These are phyloP conservation scores for Polyplosphaeria fusca DNA, from an alignment of 495 filamentous ascomycete species.

Conservation along the genomic window DNA sequence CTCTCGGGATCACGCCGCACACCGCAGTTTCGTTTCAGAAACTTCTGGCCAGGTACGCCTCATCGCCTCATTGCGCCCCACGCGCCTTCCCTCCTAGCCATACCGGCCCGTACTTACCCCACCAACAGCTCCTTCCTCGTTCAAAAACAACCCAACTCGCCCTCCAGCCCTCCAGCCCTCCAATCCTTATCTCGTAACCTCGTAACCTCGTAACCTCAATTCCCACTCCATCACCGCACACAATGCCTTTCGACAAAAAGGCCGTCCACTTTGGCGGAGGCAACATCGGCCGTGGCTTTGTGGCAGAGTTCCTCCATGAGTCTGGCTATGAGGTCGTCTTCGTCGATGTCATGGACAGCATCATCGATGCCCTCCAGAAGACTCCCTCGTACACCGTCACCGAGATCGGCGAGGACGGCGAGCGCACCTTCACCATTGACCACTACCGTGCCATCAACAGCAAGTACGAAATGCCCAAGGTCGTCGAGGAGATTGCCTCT, in stretches of 20 bases:
- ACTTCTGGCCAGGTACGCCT: slow-evolving; percentile 14
- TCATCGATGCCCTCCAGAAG: slow-evolving; percentile 74
- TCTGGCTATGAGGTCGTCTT: slow-evolving; percentile 92
- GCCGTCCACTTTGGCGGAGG: slow-evolving; percentile 92
- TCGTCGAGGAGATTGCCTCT: slow-evolving; percentile 77
- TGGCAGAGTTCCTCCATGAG: slow-evolving; percentile 73
- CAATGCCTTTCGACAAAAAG: slow-evolving; percentile 55
- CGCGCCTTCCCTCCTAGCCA: not conserved
- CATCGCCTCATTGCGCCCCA: not conserved
- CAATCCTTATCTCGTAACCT: slow-evolving; percentile 2
- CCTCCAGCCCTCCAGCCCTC: not conserved
- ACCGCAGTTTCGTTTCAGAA: not conserved
- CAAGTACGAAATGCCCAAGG: slow-evolving; percentile 71
- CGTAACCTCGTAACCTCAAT: not conserved
- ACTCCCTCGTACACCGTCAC: slow-evolving; percentile 81
- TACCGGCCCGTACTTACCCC: too few relatives aligned
- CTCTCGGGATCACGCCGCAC: slow-evolving; percentile 7
- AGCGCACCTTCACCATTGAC: slow-evolving; percentile 75
- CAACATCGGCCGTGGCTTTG: slow-evolving; percentile 68
- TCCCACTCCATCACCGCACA: slow-evolving; percentile 5
- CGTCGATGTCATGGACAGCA: slow-evolving; percentile 78
- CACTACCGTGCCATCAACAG: slow-evolving; percentile 96
- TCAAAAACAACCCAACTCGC: slow-evolving; percentile 1
- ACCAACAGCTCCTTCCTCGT: slow-evolving; percentile 16
- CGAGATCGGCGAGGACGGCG: slow-evolving; percentile 84